Percentiles rank a stretch among this genome's conserved stretches.
Conservation (phyloP, 2,329 filamentous ascomycete species). For the Aspergillus uvarum region DNA sequence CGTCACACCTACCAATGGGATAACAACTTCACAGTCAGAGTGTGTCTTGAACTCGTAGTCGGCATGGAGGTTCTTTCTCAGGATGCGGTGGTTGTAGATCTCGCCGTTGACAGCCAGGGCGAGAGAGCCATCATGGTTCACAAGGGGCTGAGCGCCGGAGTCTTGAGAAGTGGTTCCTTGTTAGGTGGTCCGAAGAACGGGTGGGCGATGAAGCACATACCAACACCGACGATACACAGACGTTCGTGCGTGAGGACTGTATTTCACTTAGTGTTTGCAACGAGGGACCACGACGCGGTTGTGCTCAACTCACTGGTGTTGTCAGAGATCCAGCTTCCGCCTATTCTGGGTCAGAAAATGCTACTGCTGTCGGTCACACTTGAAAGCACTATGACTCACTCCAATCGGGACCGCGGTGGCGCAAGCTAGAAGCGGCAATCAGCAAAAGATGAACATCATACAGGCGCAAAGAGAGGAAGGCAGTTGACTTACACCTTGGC, state of each 20-base stretch:
- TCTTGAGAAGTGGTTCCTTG: conserved; percentile 54
- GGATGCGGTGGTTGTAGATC: conserved; percentile 97
- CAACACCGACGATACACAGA: conserved; percentile 94
- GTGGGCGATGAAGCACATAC: conserved; percentile 51
- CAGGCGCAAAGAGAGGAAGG: background rate
- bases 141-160: conserved; percentile 90
- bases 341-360: conserved; percentile 47
- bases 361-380: conserved; percentile 10
- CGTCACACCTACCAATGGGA: conserved; percentile 72
- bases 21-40: conserved; percentile 98
- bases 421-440: conserved; percentile 63
- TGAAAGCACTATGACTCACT: conserved; percentile 62
- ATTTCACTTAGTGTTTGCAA: conserved; percentile 25
- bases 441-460: conserved; percentile 17
- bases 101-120: conserved; percentile 97
- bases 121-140: conserved; percentile 85
- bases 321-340: conserved; percentile 84
- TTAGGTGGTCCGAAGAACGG: conserved; percentile 3
- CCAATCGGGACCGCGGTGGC: conserved; percentile 98
- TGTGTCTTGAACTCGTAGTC: conserved; percentile 97
- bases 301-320: conserved; percentile 72
- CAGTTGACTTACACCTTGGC: conserved; percentile 78
- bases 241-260: conserved; percentile 94
- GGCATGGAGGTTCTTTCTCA: conserved; percentile 81
- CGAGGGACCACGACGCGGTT: too few species aligned